A percentile compares a stretch with the other conserved stretches of the same genome.
Conservation (phyloP, 1,139 yeast genomes). For the Sugiyamaella xylanicola region DNA sequence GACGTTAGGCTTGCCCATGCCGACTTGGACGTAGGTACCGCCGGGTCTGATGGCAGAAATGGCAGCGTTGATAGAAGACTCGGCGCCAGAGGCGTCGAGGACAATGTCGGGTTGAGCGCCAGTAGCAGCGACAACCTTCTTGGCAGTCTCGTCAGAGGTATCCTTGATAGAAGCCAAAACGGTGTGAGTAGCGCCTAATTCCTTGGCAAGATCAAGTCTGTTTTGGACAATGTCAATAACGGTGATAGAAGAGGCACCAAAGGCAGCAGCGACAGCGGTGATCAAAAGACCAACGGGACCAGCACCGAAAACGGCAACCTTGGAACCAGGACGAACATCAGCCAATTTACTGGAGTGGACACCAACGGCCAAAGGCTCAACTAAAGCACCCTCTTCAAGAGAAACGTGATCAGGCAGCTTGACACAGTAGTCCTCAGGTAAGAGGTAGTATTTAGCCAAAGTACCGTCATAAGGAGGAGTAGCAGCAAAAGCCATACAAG, state of each 20-base stretch:
- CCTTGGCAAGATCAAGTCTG: constrained; percentile 29
- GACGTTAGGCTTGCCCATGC: constrained; percentile 66
- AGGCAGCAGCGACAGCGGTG: constrained; percentile 74
- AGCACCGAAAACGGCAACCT: constrained; percentile 79
- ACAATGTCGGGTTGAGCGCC: constrained; percentile 59
- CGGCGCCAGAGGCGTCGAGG: constrained; percentile 69
- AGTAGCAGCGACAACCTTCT: constrained; percentile 43
- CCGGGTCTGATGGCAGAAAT: constrained; percentile 58
- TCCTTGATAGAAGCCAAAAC: constrained; percentile 39
- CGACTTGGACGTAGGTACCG: constrained; percentile 71
- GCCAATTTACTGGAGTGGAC: constrained; percentile 77
- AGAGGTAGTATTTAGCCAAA: constrained; percentile 65
- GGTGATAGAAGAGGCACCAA: constrained; percentile 71
- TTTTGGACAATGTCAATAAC: constrained; percentile 51
- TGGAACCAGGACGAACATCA: constrained; percentile 64
- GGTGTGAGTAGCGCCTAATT: constrained; percentile 32
- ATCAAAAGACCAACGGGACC: constrained; percentile 89
- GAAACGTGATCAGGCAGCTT: constrained; percentile 75
- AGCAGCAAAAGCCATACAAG: constrained; percentile 83
- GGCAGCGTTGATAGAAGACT: constrained; percentile 64
- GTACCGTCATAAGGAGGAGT: constrained; percentile 78
- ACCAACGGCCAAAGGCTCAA: constrained; percentile 86
- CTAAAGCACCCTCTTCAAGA: constrained; percentile 84
- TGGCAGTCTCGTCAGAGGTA: constrained; percentile 41
- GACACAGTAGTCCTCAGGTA: constrained; percentile 84